A percentile compares a stretch with the other conserved stretches of the same genome.
These are phyloP conservation scores for Saprolegnia parasitica DNA, from an alignment of 352 stramenopile species.

Conservation along the genomic window DNA sequence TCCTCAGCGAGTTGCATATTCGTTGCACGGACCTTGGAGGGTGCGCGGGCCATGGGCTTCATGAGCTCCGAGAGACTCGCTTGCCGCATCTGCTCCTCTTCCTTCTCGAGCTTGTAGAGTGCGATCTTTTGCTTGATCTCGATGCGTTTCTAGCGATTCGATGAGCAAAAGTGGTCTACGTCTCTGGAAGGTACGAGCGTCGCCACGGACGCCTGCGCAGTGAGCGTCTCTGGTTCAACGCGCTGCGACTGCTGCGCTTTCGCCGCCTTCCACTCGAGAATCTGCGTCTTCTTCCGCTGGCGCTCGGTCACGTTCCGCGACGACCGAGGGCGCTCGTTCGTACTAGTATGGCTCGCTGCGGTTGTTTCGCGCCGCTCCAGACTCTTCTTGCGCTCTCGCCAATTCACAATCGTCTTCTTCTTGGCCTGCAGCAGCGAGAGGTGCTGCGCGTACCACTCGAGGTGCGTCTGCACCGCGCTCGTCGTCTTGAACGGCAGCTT, in stretches of 20 bases:
- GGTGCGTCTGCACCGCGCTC: slow-evolving; percentile 54
- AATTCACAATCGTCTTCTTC: slow-evolving; percentile 49
- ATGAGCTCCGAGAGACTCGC: neutral
- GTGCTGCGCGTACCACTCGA: slow-evolving; percentile 62
- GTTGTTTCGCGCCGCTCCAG: neutral
- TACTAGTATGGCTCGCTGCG: slow-evolving; percentile 35
- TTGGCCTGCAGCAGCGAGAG: slow-evolving; percentile 54
- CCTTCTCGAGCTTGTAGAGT: slow-evolving; percentile 70
- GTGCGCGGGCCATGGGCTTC: neutral
- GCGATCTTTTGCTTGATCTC: slow-evolving; percentile 74
- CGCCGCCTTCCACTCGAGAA: slow-evolving; percentile 31
- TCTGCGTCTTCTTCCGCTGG: neutral
- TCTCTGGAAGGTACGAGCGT: neutral
- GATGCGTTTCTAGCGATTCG: slow-evolving; percentile 53
- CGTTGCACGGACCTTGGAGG: slow-evolving; percentile 8
- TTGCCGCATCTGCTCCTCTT: slow-evolving; percentile 45
- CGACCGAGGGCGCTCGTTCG: slow-evolving; percentile 40
- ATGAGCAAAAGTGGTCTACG: neutral
- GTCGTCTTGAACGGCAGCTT: slow-evolving; percentile 33
- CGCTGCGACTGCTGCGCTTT: slow-evolving; percentile 34
- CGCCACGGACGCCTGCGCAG: slow-evolving; percentile 30
- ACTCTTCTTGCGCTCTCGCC: slow-evolving; percentile 48
- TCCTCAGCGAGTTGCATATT: too few species aligned
- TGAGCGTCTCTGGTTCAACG: slow-evolving; percentile 30
- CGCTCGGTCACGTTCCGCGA: neutral